phyloP scores from a whole-genome alignment of 495 filamentous ascomycete genomes.

The Clohesyomyces aquaticus region DNA sequence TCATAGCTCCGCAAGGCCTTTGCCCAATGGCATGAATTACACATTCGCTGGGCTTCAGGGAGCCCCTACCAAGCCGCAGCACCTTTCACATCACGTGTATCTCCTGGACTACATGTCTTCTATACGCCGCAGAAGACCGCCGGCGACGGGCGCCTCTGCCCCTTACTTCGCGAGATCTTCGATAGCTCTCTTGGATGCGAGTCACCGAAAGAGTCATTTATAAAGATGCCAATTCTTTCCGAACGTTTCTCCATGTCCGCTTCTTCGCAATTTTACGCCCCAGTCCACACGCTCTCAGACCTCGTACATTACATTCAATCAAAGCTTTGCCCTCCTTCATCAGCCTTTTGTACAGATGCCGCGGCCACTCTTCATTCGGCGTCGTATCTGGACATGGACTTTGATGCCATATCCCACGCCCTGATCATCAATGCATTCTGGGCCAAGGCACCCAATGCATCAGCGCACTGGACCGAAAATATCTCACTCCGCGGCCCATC shows the following conservation, averaged over 20 bases:
- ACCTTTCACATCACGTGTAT: constrained; percentile 73
- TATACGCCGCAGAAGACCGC: constrained; percentile 62
- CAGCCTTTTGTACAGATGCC: constrained; percentile 18
- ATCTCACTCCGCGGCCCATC: constrained; percentile 49
- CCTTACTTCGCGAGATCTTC: constrained; percentile 64
- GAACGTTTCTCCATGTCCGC: constrained; percentile 68
- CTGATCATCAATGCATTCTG: constrained; percentile 66
- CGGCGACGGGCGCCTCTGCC: constrained; percentile 60
- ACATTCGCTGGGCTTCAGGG: constrained; percentile 76
- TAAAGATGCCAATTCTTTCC: constrained; percentile 60
- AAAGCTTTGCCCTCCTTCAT: constrained; percentile 55
- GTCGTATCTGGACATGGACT: constrained; percentile 75
- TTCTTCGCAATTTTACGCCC: constrained; percentile 69
- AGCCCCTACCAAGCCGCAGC: constrained; percentile 58
- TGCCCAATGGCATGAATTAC: constrained; percentile 69
- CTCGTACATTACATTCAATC: constrained; percentile 62
- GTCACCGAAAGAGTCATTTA: constrained; percentile 67
- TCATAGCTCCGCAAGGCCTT: constrained; percentile 63
- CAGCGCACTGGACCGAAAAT: constrained; percentile 54
- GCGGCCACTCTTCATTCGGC: constrained; percentile 53
- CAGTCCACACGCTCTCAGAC: constrained; percentile 58
- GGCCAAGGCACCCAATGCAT: constrained; percentile 53
- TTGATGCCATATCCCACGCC: constrained; percentile 69
- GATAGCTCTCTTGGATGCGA: constrained; percentile 53
- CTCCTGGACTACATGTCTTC: constrained; percentile 82